A percentile compares a stretch with the other conserved stretches of the same genome.
These are phyloP conservation scores for Rosa chinensis DNA, from an alignment of 306 rosid genomes.

Conservation along the genomic window DNA sequence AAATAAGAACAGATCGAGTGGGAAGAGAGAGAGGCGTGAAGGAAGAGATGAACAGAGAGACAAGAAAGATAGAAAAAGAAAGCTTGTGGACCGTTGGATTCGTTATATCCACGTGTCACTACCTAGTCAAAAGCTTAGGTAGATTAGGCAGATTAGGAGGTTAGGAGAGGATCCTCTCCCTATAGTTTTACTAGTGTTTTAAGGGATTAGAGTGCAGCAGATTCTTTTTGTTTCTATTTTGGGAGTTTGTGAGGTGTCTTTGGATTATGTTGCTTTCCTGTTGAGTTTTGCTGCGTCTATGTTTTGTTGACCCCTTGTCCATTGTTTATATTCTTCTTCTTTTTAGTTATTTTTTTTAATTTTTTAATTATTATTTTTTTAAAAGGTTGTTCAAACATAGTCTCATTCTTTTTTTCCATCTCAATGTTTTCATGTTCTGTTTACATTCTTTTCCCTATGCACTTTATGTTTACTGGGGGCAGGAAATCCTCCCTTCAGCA, in stretches of 20 bases:
- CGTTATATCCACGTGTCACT: no score
- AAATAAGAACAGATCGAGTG: no score
- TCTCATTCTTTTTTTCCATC: not conserved
- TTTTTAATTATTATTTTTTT: no score
- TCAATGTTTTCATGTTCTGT: not conserved
- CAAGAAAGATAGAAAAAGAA: no score
- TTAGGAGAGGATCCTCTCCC: no score
- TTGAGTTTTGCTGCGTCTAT: not conserved
- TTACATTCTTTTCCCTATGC: not conserved
- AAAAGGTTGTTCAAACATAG: not conserved
- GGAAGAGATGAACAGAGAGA: no score
- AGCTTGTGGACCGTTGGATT: no score
- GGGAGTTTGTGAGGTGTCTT: not conserved
- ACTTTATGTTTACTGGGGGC: not conserved
- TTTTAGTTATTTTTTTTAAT: not conserved
- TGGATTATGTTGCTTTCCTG: not conserved
- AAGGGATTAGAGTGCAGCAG: not conserved
- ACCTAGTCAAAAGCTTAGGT: no score
- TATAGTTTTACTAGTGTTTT: not conserved
- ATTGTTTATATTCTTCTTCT: not conserved
- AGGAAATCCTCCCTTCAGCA: not conserved
- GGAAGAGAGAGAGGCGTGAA: no score
- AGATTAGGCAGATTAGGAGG: no score
- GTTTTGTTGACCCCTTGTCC: not conserved
- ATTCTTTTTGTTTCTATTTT: not conserved